These are phyloP conservation scores for Rhytidiadelphus loreus DNA, from an alignment of 225 moss, liverwort and hornwort species.

Conservation along the genomic window DNA sequence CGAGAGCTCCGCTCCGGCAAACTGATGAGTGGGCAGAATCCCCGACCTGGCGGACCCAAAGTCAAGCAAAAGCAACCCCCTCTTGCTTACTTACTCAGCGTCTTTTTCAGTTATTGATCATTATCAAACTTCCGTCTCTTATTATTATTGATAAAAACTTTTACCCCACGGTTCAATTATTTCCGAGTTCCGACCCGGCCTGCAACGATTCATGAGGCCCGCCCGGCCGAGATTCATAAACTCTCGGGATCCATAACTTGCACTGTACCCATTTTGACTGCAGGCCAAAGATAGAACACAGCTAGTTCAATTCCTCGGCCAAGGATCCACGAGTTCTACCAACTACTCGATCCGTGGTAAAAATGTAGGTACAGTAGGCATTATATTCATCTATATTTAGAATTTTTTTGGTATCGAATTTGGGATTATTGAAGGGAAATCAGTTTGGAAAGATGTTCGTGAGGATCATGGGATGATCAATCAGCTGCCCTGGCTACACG, in stretches of 20 bases:
- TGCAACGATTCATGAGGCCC: too few species aligned
- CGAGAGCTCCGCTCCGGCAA: neutral
- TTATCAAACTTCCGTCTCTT: neutral
- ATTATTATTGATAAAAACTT: neutral
- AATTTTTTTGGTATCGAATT: neutral
- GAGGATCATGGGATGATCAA: neutral
- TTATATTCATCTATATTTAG: neutral
- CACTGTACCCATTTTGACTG: neutral
- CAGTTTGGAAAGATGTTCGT: neutral
- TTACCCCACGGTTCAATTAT: neutral
- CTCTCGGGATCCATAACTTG: neutral
- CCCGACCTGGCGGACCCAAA: neutral
- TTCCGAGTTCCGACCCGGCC: too few species aligned
- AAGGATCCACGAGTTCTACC: neutral
- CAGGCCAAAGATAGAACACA: too few species aligned
- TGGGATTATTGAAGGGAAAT: neutral
- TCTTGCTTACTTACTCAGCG: neutral
- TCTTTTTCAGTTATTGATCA: neutral
- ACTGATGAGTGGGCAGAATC: neutral
- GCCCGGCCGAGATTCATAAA: neutral
- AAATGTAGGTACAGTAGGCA: neutral
- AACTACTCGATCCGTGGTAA: neutral
- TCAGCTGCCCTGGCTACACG: neutral
- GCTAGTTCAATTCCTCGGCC: neutral
- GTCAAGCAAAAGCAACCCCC: neutral